Evolutionary conservation across 331 rosid genomes (phyloP).

Genomic region (Prunus yedoensis): DNA sequence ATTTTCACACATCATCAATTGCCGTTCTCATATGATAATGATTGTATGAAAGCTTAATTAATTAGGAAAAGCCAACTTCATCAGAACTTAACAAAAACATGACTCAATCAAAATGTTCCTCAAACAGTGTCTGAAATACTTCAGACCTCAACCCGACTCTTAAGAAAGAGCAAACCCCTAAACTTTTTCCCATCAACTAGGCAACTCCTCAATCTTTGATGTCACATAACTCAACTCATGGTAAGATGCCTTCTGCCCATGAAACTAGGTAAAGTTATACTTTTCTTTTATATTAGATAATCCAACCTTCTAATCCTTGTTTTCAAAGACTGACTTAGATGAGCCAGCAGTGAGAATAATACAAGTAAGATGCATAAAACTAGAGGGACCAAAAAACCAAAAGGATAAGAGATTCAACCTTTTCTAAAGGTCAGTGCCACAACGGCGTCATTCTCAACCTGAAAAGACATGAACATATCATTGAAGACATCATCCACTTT

Average conservation of each 20-base stretch:
- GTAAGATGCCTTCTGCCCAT: neutral
- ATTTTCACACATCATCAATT: neutral
- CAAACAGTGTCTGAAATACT: neutral
- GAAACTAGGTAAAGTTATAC: neutral
- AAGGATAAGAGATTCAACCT: slow-evolving; percentile 41
- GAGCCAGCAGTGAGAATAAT: neutral
- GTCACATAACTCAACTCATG: neutral
- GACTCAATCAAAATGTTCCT: neutral
- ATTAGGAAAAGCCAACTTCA: neutral
- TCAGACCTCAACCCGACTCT: neutral
- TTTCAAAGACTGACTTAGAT: slow-evolving; percentile 2
- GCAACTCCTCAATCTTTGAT: neutral
- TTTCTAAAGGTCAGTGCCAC: slow-evolving; percentile 77
- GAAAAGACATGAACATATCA: slow-evolving; percentile 19
- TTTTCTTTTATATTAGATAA: neutral
- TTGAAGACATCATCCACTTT: neutral
- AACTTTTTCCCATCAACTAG: neutral
- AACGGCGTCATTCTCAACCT: slow-evolving; percentile 85
- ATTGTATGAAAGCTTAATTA: neutral
- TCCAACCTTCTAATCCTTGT: neutral
- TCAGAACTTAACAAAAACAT: neutral
- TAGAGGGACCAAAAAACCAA: neutral
- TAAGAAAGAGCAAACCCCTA: neutral
- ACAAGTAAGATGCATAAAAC: neutral
- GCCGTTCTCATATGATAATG: neutral